Evolutionary conservation across 768 basidiomycete species (phyloP).

Genomic region (Leccinum uliginosum): DNA sequence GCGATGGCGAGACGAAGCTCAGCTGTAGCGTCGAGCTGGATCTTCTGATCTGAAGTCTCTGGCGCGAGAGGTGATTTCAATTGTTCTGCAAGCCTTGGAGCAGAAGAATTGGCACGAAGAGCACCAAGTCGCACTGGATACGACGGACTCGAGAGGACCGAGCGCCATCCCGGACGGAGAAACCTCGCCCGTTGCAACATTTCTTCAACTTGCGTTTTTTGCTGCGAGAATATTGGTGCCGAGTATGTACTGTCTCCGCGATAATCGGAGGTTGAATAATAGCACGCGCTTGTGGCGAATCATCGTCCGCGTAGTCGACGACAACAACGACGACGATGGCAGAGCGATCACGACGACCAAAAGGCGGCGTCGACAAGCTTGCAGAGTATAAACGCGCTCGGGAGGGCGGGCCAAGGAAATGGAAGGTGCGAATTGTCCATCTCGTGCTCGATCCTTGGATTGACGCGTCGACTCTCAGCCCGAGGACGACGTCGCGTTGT

Average conservation of each 20-base stretch:
- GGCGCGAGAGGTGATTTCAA: not conserved
- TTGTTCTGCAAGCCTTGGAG: not conserved
- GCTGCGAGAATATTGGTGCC: constrained; percentile 7
- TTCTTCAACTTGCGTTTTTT: not conserved
- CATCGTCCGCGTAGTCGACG: not conserved
- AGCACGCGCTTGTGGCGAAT: constrained; percentile 28
- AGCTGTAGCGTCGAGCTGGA: constrained; percentile 32
- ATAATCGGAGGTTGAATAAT: constrained; percentile 21
- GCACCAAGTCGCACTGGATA: constrained; percentile 30
- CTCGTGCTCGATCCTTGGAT: constrained; percentile 1
- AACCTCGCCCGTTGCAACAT: not conserved
- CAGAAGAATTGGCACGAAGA: constrained; percentile 18
- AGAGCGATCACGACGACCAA: constrained; percentile 27
- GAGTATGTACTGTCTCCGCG: constrained; percentile 10
- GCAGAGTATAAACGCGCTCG: constrained; percentile 58
- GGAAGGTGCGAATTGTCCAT: constrained; percentile 44
- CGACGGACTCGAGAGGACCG: constrained; percentile 30
- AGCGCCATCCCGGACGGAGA: constrained; percentile 41
- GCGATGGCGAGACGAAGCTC: constrained; percentile 71
- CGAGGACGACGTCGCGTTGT: constrained; percentile 67
- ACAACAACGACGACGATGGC: constrained; percentile 15
- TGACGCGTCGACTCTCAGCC: constrained; percentile 32
- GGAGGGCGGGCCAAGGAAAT: constrained; percentile 53
- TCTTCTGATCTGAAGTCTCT: constrained; percentile 2
- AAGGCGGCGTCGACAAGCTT: constrained; percentile 38